Percentiles rank a stretch among this genome's conserved stretches.
Conservation (phyloP, 2,329 filamentous ascomycete genomes). For the Aciculosporium take region DNA sequence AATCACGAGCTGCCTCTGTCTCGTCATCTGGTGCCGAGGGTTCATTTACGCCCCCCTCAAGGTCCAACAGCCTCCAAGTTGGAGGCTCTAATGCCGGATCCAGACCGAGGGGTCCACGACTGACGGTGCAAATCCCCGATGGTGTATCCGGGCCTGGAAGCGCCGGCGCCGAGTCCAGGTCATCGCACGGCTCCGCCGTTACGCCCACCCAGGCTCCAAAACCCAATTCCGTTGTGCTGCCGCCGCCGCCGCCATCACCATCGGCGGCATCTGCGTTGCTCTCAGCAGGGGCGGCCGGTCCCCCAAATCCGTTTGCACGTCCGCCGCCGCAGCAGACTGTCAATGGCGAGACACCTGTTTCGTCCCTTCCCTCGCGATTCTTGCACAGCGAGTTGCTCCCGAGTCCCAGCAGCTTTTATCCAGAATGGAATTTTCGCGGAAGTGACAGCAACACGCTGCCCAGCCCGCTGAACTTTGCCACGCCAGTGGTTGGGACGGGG, state of each 20-base stretch:
- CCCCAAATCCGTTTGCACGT: slow-evolving; percentile 88
- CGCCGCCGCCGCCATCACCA: slow-evolving; percentile 85
- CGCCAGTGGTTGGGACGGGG: slow-evolving; percentile 51
- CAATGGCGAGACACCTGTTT: slow-evolving; percentile 60
- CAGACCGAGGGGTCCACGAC: slow-evolving; percentile 60
- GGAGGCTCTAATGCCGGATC: slow-evolving; percentile 41
- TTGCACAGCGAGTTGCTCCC: slow-evolving; percentile 77
- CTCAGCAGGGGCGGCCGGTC: slow-evolving; percentile 81
- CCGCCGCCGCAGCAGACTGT: slow-evolving; percentile 59
- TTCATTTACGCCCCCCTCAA: slow-evolving; percentile 53
- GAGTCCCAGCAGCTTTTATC: slow-evolving; percentile 83
- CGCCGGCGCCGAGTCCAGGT: slow-evolving; percentile 56
- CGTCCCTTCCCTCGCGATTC: slow-evolving; percentile 81
- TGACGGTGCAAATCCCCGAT: slow-evolving; percentile 91
- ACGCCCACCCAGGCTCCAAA: slow-evolving; percentile 41
- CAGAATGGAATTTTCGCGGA: slow-evolving; percentile 69
- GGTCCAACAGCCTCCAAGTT: slow-evolving; percentile 61
- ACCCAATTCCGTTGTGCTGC: slow-evolving; percentile 59
- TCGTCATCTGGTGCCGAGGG: slow-evolving; percentile 48
- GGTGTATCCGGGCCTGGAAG: slow-evolving; percentile 68
- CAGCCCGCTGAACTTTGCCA: slow-evolving; percentile 85
- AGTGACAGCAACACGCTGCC: slow-evolving; percentile 73
- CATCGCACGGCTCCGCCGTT: slow-evolving; percentile 45
- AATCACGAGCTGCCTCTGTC: slow-evolving; percentile 35
- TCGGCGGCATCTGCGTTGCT: slow-evolving; percentile 73